Evolutionary conservation across 257 asterid genomes (phyloP).

Genomic region (Solanum medicagineum): DNA sequence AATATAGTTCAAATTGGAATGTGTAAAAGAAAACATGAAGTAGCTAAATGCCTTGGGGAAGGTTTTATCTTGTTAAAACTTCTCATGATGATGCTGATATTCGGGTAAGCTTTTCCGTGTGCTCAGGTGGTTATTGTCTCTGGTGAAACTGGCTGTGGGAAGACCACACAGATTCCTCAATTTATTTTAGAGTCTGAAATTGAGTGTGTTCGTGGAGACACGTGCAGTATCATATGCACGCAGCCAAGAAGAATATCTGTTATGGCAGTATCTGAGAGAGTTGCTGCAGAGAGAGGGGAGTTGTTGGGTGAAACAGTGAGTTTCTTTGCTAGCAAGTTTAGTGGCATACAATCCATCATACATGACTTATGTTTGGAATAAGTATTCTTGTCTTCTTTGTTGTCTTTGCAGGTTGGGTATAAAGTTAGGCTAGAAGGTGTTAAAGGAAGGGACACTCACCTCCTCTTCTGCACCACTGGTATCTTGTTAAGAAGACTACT

Average conservation of each 20-base stretch:
- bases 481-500: slow-evolving; percentile 78
- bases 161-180: slow-evolving; percentile 95
- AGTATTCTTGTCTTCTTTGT: neutral
- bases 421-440: slow-evolving; percentile 92
- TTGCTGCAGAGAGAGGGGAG: slow-evolving; percentile 94
- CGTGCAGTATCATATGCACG: slow-evolving; percentile 78
- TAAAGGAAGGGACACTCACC: slow-evolving; percentile 92
- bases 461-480: slow-evolving; percentile 97
- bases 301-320: slow-evolving; percentile 87
- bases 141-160: slow-evolving; percentile 99
- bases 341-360: neutral
- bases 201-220: slow-evolving; percentile 51
- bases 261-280: slow-evolving; percentile 89
- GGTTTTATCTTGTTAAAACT: neutral
- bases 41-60: neutral
- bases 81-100: slow-evolving; percentile 1
- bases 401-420: slow-evolving; percentile 67
- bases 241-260: slow-evolving; percentile 96
- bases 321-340: neutral
- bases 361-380: neutral
- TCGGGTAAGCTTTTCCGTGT: slow-evolving; percentile 1
- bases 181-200: slow-evolving; percentile 82
- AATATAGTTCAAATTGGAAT: neutral
- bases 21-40: neutral
- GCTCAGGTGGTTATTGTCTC: slow-evolving; percentile 79